These are phyloP conservation scores for Tetrapisispora arboricola DNA, from an alignment of 805 yeast species.

Conservation along the genomic window DNA sequence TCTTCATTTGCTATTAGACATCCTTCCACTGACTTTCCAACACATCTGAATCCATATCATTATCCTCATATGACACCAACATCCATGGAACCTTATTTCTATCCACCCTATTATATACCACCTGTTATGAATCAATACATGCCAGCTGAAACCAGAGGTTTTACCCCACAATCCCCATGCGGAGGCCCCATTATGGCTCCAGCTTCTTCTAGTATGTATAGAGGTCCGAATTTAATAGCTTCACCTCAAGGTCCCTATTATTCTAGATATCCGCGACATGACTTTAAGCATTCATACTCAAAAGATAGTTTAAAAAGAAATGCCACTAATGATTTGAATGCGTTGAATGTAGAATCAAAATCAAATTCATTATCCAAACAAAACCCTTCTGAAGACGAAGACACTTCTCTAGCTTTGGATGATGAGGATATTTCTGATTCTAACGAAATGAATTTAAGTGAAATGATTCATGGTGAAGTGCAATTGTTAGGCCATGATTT, in stretches of 20 bases:
- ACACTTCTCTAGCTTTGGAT: slow-evolving; percentile 21
- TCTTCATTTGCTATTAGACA: not conserved
- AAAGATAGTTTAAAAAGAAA: not conserved
- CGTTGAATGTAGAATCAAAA: not conserved
- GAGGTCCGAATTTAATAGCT: not conserved
- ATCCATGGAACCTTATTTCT: slow-evolving; percentile 1
- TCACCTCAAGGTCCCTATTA: not conserved
- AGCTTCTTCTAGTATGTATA: not conserved
- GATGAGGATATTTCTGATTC: slow-evolving; percentile 11
- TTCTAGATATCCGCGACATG: not conserved
- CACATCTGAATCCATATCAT: slow-evolving; percentile 1
- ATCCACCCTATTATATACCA: slow-evolving; percentile 2
- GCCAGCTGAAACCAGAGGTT: not conserved
- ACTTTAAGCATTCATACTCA: not conserved
- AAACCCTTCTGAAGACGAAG: slow-evolving; percentile 13
- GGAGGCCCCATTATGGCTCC: not conserved
- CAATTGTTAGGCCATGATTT: slow-evolving; percentile 18
- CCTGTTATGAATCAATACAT: not conserved
- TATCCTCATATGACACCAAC: slow-evolving; percentile 7
- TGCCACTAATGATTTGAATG: not conserved
- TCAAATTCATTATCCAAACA: not conserved
- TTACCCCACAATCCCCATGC: not conserved
- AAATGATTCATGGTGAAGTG: slow-evolving; percentile 16
- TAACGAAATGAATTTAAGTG: not conserved
- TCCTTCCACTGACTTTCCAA: not conserved